A percentile compares a stretch with the other conserved stretches of the same genome.
Evolutionary conservation across 2,329 filamentous ascomycete genomes (phyloP).

Genomic region (Didymella glomerata): DNA sequence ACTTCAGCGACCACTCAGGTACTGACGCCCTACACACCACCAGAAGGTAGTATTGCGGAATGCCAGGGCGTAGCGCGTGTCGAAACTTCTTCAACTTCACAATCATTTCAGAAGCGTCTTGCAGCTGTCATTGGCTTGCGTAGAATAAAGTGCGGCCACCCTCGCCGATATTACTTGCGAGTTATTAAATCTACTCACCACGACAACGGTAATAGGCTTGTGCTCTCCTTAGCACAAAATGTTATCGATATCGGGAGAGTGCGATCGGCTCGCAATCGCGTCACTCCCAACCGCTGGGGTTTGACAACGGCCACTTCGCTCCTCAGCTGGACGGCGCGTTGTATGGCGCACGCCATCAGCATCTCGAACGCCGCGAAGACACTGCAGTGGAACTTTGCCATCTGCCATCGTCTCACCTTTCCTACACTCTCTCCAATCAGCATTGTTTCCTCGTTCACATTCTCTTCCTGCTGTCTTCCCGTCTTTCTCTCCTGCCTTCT

Average conservation of each 20-base stretch:
- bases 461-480: neutral
- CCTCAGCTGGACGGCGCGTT: slow-evolving; percentile 17
- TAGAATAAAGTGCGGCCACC: neutral
- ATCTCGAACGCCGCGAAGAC: neutral
- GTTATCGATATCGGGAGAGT: slow-evolving; percentile 24
- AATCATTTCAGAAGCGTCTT: slow-evolving; percentile 7
- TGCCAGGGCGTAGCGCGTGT: slow-evolving; percentile 11
- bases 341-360: slow-evolving; percentile 3
- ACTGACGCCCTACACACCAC: slow-evolving; percentile 15
- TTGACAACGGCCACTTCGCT: slow-evolving; percentile 20
- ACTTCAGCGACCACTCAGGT: slow-evolving; percentile 13
- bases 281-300: slow-evolving; percentile 18
- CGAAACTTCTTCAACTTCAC: slow-evolving; percentile 6
- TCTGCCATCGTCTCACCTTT: neutral
- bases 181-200: slow-evolving; percentile 17
- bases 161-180: slow-evolving; percentile 15
- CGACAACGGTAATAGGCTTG: slow-evolving; percentile 14
- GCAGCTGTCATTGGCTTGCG: slow-evolving; percentile 16
- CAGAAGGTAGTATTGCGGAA: slow-evolving; percentile 1
- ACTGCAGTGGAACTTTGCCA: neutral
- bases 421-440: neutral
- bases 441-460: neutral
- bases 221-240: slow-evolving; percentile 2
- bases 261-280: slow-evolving; percentile 18
- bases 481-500: neutral